Conservation (phyloP, 1,284 basidiomycete genomes). For the Pascua guehoae region DNA sequence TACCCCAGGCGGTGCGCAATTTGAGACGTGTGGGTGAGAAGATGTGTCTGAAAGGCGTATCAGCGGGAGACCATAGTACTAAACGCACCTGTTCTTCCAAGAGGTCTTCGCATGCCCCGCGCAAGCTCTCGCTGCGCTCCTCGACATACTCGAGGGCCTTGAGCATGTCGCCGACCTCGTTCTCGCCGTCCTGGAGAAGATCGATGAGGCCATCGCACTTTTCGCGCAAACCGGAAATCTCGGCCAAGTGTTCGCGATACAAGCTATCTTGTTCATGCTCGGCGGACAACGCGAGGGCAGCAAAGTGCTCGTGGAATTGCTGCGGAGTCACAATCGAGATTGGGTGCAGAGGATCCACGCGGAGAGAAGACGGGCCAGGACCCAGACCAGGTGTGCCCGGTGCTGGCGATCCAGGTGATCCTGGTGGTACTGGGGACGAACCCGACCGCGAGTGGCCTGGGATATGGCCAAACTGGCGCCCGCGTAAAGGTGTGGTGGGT, state of each 20-base stretch:
- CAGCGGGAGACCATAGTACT: not conserved
- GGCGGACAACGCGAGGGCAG: slow-evolving; percentile 76
- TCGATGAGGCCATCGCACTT: slow-evolving; percentile 69
- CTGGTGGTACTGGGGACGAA: slow-evolving; percentile 16
- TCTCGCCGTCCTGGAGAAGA: slow-evolving; percentile 66
- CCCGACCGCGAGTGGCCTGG: slow-evolving; percentile 8
- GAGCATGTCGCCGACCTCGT: slow-evolving; percentile 72
- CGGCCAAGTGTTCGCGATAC: slow-evolving; percentile 74
- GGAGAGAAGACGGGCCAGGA: not conserved
- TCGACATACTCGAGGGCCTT: slow-evolving; percentile 79
- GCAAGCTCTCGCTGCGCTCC: slow-evolving; percentile 76
- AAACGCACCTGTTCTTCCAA: slow-evolving; percentile 74
- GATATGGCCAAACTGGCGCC: not conserved
- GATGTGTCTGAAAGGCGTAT: slow-evolving; percentile 56
- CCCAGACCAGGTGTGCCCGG: not conserved
- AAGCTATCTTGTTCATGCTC: slow-evolving; percentile 86
- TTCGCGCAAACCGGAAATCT: slow-evolving; percentile 66
- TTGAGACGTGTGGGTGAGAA: slow-evolving; percentile 69
- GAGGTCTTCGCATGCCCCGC: slow-evolving; percentile 82
- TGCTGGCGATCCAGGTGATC: slow-evolving; percentile 11
- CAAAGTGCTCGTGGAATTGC: slow-evolving; percentile 93
- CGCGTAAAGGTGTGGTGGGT: slow-evolving; percentile 17
- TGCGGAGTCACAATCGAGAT: slow-evolving; percentile 76
- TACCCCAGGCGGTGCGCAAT: slow-evolving; percentile 75
- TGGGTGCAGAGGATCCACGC: slow-evolving; percentile 37